phyloP scores from a whole-genome alignment of 1,139 yeast genomes.

The Pichia sp. region DNA sequence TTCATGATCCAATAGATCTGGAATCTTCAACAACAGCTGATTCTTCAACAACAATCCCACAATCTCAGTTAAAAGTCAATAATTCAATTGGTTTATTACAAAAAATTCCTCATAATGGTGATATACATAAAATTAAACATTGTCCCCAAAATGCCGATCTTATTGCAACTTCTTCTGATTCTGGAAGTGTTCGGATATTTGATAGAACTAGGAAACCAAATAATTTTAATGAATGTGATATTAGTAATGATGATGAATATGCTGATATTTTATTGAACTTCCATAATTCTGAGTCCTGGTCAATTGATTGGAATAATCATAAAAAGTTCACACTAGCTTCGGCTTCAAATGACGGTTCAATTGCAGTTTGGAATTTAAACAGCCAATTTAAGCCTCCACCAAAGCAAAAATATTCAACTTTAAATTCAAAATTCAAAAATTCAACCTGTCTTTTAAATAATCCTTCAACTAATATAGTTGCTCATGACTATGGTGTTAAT shows the following conservation, averaged over 20 bases:
- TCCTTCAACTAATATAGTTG: conserved; percentile 18
- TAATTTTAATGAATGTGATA: conserved; percentile 18
- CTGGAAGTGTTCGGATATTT: conserved; percentile 31
- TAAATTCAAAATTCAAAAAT: conserved; percentile 10
- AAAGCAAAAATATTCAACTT: conserved; percentile 10
- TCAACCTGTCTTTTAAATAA: conserved; percentile 12
- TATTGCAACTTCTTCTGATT: conserved; percentile 56
- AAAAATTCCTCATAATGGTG: conserved; percentile 28
- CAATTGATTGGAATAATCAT: conserved; percentile 28
- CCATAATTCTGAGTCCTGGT: conserved; percentile 30
- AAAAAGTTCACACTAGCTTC: conserved; percentile 25
- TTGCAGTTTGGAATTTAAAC: conserved; percentile 30
- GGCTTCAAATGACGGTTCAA: conserved; percentile 29
- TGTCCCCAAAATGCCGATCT: conserved; percentile 70
- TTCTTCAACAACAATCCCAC: background rate
- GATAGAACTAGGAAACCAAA: conserved; percentile 49
- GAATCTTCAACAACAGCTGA: background rate
- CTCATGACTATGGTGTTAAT: conserved; percentile 44
- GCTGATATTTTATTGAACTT: conserved; percentile 24
- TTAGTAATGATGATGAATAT: conserved; percentile 14
- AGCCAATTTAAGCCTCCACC: conserved; percentile 17
- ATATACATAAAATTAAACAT: conserved; percentile 70
- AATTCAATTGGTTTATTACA: conserved; percentile 35
- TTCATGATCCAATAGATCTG: background rate
- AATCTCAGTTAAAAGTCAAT: conserved; percentile 16